Base-by-base conservation (phyloP, 306 rosid species). In the Ceratonia siliqua region DNA sequence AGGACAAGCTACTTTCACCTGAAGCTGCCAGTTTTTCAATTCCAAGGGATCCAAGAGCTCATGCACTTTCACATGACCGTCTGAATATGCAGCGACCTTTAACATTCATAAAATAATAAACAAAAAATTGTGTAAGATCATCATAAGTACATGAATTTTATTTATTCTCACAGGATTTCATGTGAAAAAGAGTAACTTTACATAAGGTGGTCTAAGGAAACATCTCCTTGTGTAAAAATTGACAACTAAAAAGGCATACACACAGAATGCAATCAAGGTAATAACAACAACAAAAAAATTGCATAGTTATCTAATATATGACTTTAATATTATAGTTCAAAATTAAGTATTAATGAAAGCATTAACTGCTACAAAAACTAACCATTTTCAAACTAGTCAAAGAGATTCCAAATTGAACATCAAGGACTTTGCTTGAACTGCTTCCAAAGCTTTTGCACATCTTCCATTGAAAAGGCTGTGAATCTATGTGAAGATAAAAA, bases 1-100 rank as follows among this genome's bases (percentile, higher is more conserved):
- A 32, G 62, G 35, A 61, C 15, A 67, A 65, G 64, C 32, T 55
- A 30, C 21, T 62, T 68, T 83, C 74, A 94, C 98, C 98, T 94
- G 97, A 78, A 91, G 95, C 77, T 94, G 97, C 96, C 96, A 94
- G 61, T 76, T 90, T 64, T 78, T 91, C 81, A 92, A 62, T 72
- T 94, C 92, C 87, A 94, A 87, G 43, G 91, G 94, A 84, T 92
- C 89, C 65, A 86, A 70, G 73, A 92, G 89, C 81, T 92, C 97
- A 65, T 80, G 87, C 62, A 91, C 84, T 78, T 83, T 88, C 79
- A 89, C 82, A 65, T 84, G 70, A 38, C 98, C 94, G 32, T 91
- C 91, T 67, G 97, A 87, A 85, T 78, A 84, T 48, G 98, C 98
- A 68, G 80, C 82, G 64, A 88, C 96, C 98, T 93, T 62, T 30